Evolutionary conservation across 1,139 yeast genomes (phyloP).

Genomic region (Diutina scorzettiae): DNA sequence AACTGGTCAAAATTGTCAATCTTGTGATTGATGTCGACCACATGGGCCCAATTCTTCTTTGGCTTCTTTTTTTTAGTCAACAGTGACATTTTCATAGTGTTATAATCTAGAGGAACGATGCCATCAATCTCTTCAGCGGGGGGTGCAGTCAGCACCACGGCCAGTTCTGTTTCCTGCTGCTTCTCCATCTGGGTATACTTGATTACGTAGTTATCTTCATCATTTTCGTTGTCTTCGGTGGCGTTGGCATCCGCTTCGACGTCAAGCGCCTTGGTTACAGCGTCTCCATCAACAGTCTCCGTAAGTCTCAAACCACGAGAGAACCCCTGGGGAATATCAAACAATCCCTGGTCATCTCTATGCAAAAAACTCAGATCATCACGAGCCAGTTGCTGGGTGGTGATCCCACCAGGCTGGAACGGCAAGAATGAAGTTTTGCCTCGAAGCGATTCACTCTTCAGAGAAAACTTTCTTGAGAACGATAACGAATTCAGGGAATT

Average conservation of each 20-base stretch:
- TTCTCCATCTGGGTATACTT: slow-evolving; percentile 11
- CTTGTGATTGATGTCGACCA: slow-evolving; percentile 75
- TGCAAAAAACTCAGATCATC: slow-evolving; percentile 38
- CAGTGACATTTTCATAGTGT: slow-evolving; percentile 77
- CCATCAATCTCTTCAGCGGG: slow-evolving; percentile 38
- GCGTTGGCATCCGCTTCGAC: slow-evolving; percentile 32
- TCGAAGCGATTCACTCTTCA: slow-evolving; percentile 46
- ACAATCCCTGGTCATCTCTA: slow-evolving; percentile 61
- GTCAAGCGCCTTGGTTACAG: slow-evolving; percentile 72
- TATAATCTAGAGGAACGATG: slow-evolving; percentile 76
- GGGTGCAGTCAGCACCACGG: slow-evolving; percentile 10
- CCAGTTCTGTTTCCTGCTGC: too few species aligned
- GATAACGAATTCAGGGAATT: slow-evolving; percentile 61
- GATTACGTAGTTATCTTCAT: slow-evolving; percentile 4
- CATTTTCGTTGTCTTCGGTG: slow-evolving; percentile 28
- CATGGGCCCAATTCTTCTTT: slow-evolving; percentile 66
- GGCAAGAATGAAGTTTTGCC: slow-evolving; percentile 78
- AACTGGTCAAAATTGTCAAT: slow-evolving; percentile 76
- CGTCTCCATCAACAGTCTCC: slow-evolving; percentile 14
- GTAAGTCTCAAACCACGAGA: slow-evolving; percentile 47
- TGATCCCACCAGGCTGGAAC: slow-evolving; percentile 84
- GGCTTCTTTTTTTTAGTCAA: slow-evolving; percentile 55
- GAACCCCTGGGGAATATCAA: slow-evolving; percentile 76
- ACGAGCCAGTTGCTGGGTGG: slow-evolving; percentile 12
- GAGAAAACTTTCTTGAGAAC: slow-evolving; percentile 53